Evolutionary conservation across 805 yeast species (phyloP), one percentile per base, ranked within the genome.

Genomic region (Metschnikowia arizonensis): DNA sequence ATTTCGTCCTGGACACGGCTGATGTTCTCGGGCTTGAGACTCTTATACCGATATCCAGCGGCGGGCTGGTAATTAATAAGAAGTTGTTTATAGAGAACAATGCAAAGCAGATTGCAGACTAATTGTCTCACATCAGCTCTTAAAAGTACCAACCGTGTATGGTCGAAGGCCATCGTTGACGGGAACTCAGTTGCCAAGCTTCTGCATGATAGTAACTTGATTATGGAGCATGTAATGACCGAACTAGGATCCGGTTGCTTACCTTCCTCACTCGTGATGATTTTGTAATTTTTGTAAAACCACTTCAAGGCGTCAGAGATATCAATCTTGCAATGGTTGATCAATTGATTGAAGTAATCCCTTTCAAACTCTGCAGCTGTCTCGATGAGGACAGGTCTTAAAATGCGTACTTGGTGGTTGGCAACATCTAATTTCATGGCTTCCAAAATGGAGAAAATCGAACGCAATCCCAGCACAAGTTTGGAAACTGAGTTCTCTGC

Each of bases 391-490:
- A 85, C 83, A 2, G 96, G 95, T 57, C 97, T 76, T 44, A 89
- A 69, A 17, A 88, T 80, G 53, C 96, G 76, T 44, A 91, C 87
- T 66, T 90, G 97, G 61, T 90, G 96, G 65, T 90, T 90, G 12
- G 97, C 96, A 45, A 89, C 93, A 59, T 91, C 97, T 50, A 90
- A 72, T 63, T 90, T 91, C 95, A 90, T 89, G 9, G 95, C 91
- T 63, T 90, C 97, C 51, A 91, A 71, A 47, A 91, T 84, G 48
- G 85, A 83, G 60, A 90, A 88, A 7, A 87, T 76, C 63, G 82
- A 77, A 45, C 89, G 75, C 43, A 91, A 68, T 1, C 95, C 97
- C 28, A 81, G 87, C 25, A 87, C 85, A 33, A 89, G 68, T 50
- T 73, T 71, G 18, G 53, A 56, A 5, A 68, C 72, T n/a, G 79